phyloP scores from a whole-genome alignment of 371 early-diverging fungal genomes.

The Catenaria anguillulae region DNA sequence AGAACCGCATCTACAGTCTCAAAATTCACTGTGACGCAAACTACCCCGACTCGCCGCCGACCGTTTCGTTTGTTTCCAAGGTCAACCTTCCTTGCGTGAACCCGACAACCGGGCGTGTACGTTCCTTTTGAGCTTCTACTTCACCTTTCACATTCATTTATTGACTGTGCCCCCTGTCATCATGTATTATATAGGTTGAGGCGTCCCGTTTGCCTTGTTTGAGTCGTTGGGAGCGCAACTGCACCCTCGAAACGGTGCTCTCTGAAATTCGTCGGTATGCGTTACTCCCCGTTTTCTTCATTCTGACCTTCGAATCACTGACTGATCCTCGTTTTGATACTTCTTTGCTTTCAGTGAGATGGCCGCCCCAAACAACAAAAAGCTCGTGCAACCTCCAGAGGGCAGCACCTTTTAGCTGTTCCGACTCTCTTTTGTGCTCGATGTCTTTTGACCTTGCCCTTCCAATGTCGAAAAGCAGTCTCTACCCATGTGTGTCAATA shows the following conservation, averaged over 20 bases:
- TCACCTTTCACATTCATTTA: not conserved
- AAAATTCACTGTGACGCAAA: slow-evolving; percentile 62
- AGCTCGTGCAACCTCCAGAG: slow-evolving; percentile 79
- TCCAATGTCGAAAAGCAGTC: no score
- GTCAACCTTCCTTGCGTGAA: slow-evolving; percentile 84
- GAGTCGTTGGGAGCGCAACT: slow-evolving; percentile 60
- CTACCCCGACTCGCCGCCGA: slow-evolving; percentile 75
- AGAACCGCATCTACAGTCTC: slow-evolving; percentile 85
- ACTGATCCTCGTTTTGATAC: no score
- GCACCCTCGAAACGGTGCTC: slow-evolving; percentile 71
- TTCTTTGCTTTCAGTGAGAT: slow-evolving; percentile 75
- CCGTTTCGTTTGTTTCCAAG: slow-evolving; percentile 57
- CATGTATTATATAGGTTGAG: slow-evolving; percentile 39
- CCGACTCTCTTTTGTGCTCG: no score
- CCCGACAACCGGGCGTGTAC: slow-evolving; percentile 58
- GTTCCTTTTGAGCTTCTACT: not conserved
- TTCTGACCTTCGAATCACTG: not conserved
- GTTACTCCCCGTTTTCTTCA: not conserved
- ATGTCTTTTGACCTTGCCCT: no score
- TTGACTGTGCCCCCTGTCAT: not conserved
- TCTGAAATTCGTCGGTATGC: slow-evolving; percentile 63
- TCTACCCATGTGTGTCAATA: no score
- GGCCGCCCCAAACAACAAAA: slow-evolving; percentile 57
- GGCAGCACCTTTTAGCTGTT: slow-evolving; percentile 35
- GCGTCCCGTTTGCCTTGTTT: slow-evolving; percentile 48